Base-by-base conservation (phyloP, 1,284 basidiomycete genomes). In the Tilletia horrida region DNA sequence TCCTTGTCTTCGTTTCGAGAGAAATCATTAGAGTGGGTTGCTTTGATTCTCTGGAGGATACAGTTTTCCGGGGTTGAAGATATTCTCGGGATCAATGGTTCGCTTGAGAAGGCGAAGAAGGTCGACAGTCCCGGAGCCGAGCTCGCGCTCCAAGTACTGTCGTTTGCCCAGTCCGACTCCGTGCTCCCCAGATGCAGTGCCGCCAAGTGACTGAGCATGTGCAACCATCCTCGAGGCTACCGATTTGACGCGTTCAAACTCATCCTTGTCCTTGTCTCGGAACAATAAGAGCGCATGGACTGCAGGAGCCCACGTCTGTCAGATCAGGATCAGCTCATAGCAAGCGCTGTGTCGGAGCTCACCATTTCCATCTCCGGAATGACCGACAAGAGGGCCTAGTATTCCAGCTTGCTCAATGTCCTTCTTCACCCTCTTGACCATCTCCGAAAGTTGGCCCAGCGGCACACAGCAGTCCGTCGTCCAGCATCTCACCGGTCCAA, bases 331-430 rank as follows among this genome's bases (percentile, higher is more conserved):
- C 4, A n/a, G 59, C 16, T 3, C 2, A 29, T 29, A 42, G 7
- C 11, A 6, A 43, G 2, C 3, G 62, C 21, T 23, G 3, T 48
- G 21, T 18, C 16, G 21, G 7, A 11, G 43, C 45, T 47, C 21
- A 50, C 45, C 44, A 76, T 86, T 85, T 83, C 91, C 92, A 80
- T 94, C 92, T 0, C 92, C 92, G 0, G 91, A 91, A 75, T 93
- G 92, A 1, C 91, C 91, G 11, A 90, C 85, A 47, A 91, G 29
- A 21, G 50, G 50, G 21, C 50, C 50, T 13, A 52, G n/a, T 1
- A 64, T 48, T 7, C 44, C 44, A 23, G 40, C 45, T 45, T 64
- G 25, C 45, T 47, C 47, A 31, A 64, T 64, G 45, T 48, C 44
- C 1, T 14, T 29, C 23, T 47, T 48, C 23, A 64, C 50, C 50